Percentiles rank a stretch among this genome's conserved stretches.
These are phyloP conservation scores for Haplographium delicatum DNA, from an alignment of 495 filamentous ascomycete species.

Conservation along the genomic window DNA sequence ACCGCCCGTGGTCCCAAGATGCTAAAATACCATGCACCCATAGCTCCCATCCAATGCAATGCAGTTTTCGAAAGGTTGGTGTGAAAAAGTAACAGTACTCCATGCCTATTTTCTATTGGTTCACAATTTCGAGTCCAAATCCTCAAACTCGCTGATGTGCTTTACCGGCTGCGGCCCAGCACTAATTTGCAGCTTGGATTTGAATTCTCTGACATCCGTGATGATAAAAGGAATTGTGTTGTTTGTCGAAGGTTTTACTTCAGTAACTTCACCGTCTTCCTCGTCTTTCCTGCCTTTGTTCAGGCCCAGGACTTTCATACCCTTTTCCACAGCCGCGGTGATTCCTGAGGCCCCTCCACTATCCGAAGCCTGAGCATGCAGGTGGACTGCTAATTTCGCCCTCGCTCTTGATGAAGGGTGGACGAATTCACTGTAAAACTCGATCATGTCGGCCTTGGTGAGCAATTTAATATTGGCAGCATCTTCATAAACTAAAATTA, in stretches of 20 bases:
- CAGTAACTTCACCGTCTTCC: slow-evolving; percentile 34
- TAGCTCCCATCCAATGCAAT: neutral
- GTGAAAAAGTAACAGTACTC: neutral
- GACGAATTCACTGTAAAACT: slow-evolving; percentile 76
- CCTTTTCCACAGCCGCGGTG: slow-evolving; percentile 32
- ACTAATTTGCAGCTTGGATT: slow-evolving; percentile 63
- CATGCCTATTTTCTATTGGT: neutral
- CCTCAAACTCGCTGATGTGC: slow-evolving; percentile 77
- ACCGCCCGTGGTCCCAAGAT: neutral
- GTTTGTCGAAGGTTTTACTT: slow-evolving; percentile 29
- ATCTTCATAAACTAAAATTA: slow-evolving; percentile 65
- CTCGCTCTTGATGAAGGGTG: slow-evolving; percentile 64
- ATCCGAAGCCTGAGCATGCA: slow-evolving; percentile 58
- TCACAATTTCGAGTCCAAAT: slow-evolving; percentile 35
- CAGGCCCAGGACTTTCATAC: slow-evolving; percentile 34
- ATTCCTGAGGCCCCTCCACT: neutral
- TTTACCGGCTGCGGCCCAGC: slow-evolving; percentile 64
- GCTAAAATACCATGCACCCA: neutral
- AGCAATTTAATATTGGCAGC: slow-evolving; percentile 67
- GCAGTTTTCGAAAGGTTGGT: neutral
- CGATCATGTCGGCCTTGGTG: slow-evolving; percentile 70
- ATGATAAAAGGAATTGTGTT: slow-evolving; percentile 49
- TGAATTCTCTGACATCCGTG: slow-evolving; percentile 70
- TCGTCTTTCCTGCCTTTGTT: slow-evolving; percentile 33
- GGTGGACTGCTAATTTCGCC: slow-evolving; percentile 76